Conservation (phyloP, 495 filamentous ascomycete species). For the Penicillium argentinense region DNA sequence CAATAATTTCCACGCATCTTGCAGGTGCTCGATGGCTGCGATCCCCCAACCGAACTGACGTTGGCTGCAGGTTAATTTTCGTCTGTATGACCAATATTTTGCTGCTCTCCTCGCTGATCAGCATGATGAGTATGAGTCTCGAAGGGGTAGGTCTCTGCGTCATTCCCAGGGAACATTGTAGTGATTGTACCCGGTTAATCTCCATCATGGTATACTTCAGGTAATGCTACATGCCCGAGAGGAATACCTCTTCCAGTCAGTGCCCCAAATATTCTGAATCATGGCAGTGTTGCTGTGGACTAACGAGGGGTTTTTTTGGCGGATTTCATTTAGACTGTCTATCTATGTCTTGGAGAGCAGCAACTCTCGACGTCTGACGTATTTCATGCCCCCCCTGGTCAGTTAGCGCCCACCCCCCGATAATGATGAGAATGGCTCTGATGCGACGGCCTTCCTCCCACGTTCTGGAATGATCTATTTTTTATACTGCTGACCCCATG, state of each 20-base stretch:
- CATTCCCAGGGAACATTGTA: too few species aligned
- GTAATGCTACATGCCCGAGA: constrained; percentile 62
- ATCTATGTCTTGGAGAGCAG: constrained; percentile 79
- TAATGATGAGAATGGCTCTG: too few species aligned
- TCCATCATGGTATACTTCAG: too few species aligned
- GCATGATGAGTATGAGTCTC: constrained; percentile 87
- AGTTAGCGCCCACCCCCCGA: constrained; percentile 23
- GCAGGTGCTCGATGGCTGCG: background rate
- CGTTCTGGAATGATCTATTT: constrained; percentile 16
- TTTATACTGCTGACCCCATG: constrained; percentile 27
- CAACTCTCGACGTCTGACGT: constrained; percentile 72
- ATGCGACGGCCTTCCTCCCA: constrained; percentile 5
- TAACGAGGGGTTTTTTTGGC: constrained; percentile 11
- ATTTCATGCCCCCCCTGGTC: constrained; percentile 70
- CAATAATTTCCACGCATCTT: constrained; percentile 27
- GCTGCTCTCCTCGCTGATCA: constrained; percentile 87
- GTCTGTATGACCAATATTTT: constrained; percentile 86
- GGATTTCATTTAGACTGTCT: constrained; percentile 38
- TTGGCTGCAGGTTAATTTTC: constrained; percentile 61
- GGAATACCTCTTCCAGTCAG: constrained; percentile 83
- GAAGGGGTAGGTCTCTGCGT: constrained; percentile 63
- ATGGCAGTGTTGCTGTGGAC: background rate
- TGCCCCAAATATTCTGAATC: constrained; percentile 4
- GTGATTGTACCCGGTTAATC: too few species aligned
- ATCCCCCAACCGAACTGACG: constrained; percentile 11